phyloP scores from a whole-genome alignment of 2,329 filamentous ascomycete genomes.

The Penicillium nordicum region DNA sequence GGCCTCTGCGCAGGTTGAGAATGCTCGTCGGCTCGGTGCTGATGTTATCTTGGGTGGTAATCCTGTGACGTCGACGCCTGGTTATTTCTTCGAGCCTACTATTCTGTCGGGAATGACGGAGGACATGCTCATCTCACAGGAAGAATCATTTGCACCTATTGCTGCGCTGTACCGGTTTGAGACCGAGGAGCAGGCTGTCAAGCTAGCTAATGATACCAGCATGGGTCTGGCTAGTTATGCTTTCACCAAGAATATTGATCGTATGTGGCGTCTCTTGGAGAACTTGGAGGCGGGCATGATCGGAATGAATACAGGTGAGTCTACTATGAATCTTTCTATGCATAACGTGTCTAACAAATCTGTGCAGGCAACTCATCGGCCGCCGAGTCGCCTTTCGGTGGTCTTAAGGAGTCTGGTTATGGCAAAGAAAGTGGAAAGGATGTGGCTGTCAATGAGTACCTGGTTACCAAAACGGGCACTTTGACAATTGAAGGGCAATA shows the following conservation, averaged over 20 bases:
- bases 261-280: conserved; percentile 63
- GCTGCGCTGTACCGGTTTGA: conserved; percentile 63
- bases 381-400: conserved; percentile 64
- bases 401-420: conserved; percentile 66
- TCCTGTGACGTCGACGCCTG: conserved; percentile 48
- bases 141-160: conserved; percentile 66
- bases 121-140: conserved; percentile 56
- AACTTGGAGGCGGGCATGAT: conserved; percentile 69
- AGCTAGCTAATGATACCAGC: conserved; percentile 58
- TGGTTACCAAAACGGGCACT: conserved; percentile 64
- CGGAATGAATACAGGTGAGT: conserved; percentile 58
- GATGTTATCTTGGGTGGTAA: conserved; percentile 60
- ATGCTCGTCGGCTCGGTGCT: conserved; percentile 62
- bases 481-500: conserved; percentile 58
- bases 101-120: conserved; percentile 58
- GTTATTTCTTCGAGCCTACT: conserved; percentile 69
- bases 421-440: conserved; percentile 67
- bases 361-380: conserved; percentile 58
- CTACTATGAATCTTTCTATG: background rate
- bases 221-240: conserved; percentile 66
- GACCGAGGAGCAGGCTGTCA: conserved; percentile 62
- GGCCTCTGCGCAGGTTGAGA: conserved; percentile 57
- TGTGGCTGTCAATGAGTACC: conserved; percentile 60
- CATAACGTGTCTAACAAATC: background rate
- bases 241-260: conserved; percentile 66